These are phyloP conservation scores for Fusarium nematophilum DNA, from an alignment of 2,329 filamentous ascomycete species.

Conservation along the genomic window DNA sequence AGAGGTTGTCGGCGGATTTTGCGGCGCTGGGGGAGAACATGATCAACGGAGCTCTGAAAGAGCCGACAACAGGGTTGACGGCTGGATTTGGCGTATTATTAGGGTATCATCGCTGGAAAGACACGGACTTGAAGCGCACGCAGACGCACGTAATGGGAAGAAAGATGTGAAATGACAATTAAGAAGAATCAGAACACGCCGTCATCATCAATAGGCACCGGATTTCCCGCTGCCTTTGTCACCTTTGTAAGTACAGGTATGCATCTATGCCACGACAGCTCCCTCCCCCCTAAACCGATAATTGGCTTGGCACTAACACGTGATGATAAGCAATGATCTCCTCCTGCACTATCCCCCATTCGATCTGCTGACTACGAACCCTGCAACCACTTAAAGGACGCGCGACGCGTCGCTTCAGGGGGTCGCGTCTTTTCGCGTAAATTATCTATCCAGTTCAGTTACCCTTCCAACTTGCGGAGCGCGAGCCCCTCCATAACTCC, in stretches of 20 bases:
- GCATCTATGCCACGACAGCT: conserved; percentile 33
- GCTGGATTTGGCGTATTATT: conserved; percentile 51
- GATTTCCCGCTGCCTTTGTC: conserved; percentile 33
- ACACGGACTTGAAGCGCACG: conserved; percentile 29
- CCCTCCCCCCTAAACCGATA: conserved; percentile 25
- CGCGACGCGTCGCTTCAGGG: conserved; percentile 40
- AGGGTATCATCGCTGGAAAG: conserved; percentile 61
- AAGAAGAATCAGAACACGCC: conserved; percentile 34
- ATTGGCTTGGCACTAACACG: conserved; percentile 27
- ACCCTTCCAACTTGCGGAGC: conserved; percentile 39
- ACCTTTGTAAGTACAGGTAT: conserved; percentile 28
- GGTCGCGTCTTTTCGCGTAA: conserved; percentile 36
- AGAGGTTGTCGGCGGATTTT: conserved; percentile 74
- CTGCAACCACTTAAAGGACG: conserved; percentile 47
- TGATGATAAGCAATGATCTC: conserved; percentile 28
- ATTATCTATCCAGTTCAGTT: conserved; percentile 29
- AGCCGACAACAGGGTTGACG: conserved; percentile 52
- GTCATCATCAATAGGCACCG: conserved; percentile 37
- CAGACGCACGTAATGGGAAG: conserved; percentile 12
- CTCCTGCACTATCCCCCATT: background rate
- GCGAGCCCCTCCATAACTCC: conserved; percentile 40
- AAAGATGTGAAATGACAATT: conserved; percentile 29
- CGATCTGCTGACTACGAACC: background rate
- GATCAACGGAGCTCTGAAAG: conserved; percentile 47
- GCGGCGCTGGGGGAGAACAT: conserved; percentile 71